Conservation (phyloP, 768 basidiomycete genomes). For the Lentinula raphanica region DNA sequence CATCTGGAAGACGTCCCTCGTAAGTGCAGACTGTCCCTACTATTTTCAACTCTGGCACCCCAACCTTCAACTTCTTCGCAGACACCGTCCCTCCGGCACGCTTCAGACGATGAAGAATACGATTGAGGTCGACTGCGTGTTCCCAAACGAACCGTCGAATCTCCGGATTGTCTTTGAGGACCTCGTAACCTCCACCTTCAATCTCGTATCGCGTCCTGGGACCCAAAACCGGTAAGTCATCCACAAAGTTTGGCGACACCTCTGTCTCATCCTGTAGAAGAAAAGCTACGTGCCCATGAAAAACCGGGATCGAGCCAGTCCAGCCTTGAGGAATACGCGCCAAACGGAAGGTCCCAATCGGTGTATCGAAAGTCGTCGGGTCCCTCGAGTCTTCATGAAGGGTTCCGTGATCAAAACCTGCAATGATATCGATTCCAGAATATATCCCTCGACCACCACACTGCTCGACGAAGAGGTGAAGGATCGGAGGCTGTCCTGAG, state of each 20-base stretch:
- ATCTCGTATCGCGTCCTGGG: slow-evolving; percentile 17
- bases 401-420: slow-evolving; percentile 22
- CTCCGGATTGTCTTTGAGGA: slow-evolving; percentile 7
- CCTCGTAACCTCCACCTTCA: slow-evolving; percentile 8
- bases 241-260: slow-evolving; percentile 18
- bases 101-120: slow-evolving; percentile 27
- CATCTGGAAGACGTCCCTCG: slow-evolving; percentile 24
- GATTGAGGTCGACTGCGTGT: slow-evolving; percentile 28
- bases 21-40: slow-evolving; percentile 32
- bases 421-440: slow-evolving; percentile 16
- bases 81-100: slow-evolving; percentile 24
- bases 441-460: slow-evolving; percentile 10
- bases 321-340: no score
- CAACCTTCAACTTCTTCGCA: slow-evolving; percentile 16
- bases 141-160: slow-evolving; percentile 29
- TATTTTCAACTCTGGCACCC: slow-evolving; percentile 14
- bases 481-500: no score
- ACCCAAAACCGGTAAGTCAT: slow-evolving; percentile 23
- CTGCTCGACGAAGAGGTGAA: no score
- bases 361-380: no score
- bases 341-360: no score
- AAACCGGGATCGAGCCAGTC: slow-evolving; percentile 26
- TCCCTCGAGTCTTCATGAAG: slow-evolving; percentile 21
- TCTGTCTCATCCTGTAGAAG: slow-evolving; percentile 24
- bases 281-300: slow-evolving; percentile 22